A percentile compares a stretch with the other conserved stretches of the same genome.
These are phyloP conservation scores for Ascobolus immersus DNA, from an alignment of 495 filamentous ascomycete species.

Conservation along the genomic window DNA sequence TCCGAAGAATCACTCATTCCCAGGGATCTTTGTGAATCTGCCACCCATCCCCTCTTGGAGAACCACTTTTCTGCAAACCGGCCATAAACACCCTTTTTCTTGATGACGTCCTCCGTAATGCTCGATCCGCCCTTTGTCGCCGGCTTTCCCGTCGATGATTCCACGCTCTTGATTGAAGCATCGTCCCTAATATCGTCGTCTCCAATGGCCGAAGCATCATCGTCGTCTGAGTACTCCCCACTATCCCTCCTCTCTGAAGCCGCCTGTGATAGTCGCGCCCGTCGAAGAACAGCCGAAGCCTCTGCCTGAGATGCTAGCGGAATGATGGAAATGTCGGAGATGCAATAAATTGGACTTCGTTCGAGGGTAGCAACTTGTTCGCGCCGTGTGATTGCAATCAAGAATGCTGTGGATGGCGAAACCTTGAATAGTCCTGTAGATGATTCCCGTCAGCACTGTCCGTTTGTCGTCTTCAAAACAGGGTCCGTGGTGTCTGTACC, in stretches of 20 bases:
- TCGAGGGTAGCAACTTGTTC: constrained; percentile 72
- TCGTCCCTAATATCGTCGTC: constrained; percentile 21
- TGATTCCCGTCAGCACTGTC: not conserved
- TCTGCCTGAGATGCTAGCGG: constrained; percentile 53
- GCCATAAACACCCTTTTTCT: constrained; percentile 52
- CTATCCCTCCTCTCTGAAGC: too few relatives aligned
- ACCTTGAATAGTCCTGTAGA: constrained; percentile 42
- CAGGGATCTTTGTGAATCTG: constrained; percentile 22
- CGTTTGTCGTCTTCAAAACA: not conserved
- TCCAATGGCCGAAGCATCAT: constrained; percentile 11
- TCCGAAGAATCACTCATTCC: not conserved
- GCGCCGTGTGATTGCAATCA: constrained; percentile 59
- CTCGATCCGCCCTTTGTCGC: constrained; percentile 19
- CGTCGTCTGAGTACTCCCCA: constrained; percentile 17
- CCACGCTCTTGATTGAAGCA: constrained; percentile 10
- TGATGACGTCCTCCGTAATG: constrained; percentile 64
- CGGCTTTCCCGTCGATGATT: constrained; percentile 7
- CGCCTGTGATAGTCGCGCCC: too few relatives aligned
- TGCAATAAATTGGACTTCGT: constrained; percentile 46
- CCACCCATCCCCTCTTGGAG: constrained; percentile 50
- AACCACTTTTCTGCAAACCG: constrained; percentile 79
- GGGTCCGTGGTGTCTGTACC: constrained; percentile 28
- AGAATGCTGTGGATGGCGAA: constrained; percentile 43
- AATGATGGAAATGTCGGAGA: constrained; percentile 67
- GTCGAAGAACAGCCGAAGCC: constrained; percentile 21